Evolutionary conservation across 2,329 filamentous ascomycete species (phyloP), one percentile per base, ranked within the genome.

Genomic region (Ambrosiella cleistominuta): DNA sequence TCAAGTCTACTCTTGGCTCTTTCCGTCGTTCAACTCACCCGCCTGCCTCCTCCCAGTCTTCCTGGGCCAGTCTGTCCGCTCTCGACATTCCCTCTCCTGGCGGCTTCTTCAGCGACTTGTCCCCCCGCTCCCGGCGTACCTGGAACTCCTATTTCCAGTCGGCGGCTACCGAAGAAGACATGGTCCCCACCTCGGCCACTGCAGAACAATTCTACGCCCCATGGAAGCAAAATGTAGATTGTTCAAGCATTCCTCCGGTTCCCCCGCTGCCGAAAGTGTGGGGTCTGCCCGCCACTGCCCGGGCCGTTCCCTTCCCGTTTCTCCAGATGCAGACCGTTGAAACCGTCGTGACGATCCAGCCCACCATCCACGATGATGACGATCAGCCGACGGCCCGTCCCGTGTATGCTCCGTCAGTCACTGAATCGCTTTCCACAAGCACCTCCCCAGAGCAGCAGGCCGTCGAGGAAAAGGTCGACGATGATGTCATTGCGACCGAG

Each of bases 141-240:
- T 97, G 91, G 91, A 82, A 88, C 65, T 60, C 58, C 36, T 60
- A 60, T 17, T 60, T 60, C 27, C 35, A 53, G 15, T 27, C 15
- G 27, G 51, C 37, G 63, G 74, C 76, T 17, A 75, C 77, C 11
- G 75, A 79, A 7, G 77, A 76, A 15, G 66, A 75, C 62, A 70
- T 72, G 2, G 81, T 81, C 0, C 89, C 89, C 1, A 91, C 88
- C 0, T 95, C 91, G 1, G 88, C 88, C 37, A 89, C 85, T n/a
- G 91, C 91, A 8, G 88, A 95, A 67, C 81, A 85, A 62, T 97
- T 96, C 66, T 97, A 97, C 71, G 78, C 85, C 36, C 89, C 90
- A 2, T 96, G 89, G 84, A 77, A 75, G 63, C 70, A 70, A 68
- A 73, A 55, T 55, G 44, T 17, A 47, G 44, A 47, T 5, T 3